Conservation (phyloP, 2,329 filamentous ascomycete genomes). For the Arthroderma sp. region DNA sequence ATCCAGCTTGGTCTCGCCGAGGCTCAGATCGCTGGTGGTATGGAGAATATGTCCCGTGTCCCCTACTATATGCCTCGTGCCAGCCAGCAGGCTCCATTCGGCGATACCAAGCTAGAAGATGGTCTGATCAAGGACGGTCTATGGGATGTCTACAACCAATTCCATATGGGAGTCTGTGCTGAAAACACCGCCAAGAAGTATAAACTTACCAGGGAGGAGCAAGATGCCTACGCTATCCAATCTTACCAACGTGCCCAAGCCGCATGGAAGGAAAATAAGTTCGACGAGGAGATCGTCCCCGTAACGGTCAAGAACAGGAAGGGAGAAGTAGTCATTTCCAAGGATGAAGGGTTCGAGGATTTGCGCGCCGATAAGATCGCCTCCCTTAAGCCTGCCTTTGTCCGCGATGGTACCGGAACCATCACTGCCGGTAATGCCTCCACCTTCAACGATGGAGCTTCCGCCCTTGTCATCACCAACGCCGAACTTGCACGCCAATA, state of each 20-base stretch:
- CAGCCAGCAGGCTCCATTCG: constrained; percentile 72
- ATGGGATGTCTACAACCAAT: constrained; percentile 90
- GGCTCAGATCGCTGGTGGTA: constrained; percentile 82
- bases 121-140: constrained; percentile 88
- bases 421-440: constrained; percentile 93
- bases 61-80: constrained; percentile 80
- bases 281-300: constrained; percentile 78
- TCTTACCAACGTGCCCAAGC: constrained; percentile 82
- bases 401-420: constrained; percentile 71
- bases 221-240: constrained; percentile 81
- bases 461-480: constrained; percentile 73
- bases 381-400: constrained; percentile 80
- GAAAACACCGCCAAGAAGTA: constrained; percentile 89
- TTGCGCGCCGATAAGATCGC: constrained; percentile 77
- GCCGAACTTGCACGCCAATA: constrained; percentile 69
- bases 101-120: constrained; percentile 76
- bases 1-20: constrained; percentile 85
- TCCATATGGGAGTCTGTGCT: constrained; percentile 96
- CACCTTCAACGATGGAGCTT: constrained; percentile 88
- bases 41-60: constrained; percentile 95
- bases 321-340: constrained; percentile 63
- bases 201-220: constrained; percentile 65
- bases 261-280: constrained; percentile 71
- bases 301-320: constrained; percentile 77
- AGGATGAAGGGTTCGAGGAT: constrained; percentile 81